Conservation (phyloP, 345 rosid species). For the Populus tremula region DNA sequence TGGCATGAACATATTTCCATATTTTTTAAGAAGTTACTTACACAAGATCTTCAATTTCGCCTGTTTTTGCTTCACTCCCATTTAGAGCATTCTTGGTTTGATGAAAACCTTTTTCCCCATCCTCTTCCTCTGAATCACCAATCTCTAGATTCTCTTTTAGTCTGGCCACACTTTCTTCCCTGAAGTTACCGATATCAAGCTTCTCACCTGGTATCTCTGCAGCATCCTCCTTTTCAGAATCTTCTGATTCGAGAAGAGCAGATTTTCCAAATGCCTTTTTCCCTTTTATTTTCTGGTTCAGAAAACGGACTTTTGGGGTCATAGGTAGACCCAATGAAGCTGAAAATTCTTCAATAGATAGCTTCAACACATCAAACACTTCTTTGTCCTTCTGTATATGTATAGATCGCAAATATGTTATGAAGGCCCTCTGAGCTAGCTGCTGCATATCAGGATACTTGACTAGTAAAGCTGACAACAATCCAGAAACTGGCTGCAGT, state of each 20-base stretch:
- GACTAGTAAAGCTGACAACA: conserved; percentile 65
- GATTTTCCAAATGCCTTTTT: conserved; percentile 34
- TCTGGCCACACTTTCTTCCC: conserved; percentile 5
- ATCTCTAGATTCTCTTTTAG: conserved; percentile 7
- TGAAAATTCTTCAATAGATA: conserved; percentile 71
- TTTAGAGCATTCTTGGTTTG: conserved; percentile 32
- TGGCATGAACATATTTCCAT: neutral
- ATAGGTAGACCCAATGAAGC: conserved; percentile 91
- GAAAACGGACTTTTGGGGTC: conserved; percentile 71
- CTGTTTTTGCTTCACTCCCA: conserved; percentile 37
- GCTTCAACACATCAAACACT: conserved; percentile 69
- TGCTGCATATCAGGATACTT: conserved; percentile 62
- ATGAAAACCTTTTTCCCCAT: conserved; percentile 30
- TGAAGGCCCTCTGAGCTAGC: conserved; percentile 79
- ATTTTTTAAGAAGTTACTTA: conserved; percentile 27
- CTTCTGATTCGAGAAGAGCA: conserved; percentile 34
- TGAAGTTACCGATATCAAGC: conserved; percentile 35
- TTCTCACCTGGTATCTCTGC: conserved; percentile 27
- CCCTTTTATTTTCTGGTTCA: conserved; percentile 46
- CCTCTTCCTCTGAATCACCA: conserved; percentile 32
- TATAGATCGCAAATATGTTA: conserved; percentile 79
- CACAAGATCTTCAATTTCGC: conserved; percentile 41
- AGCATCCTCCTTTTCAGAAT: conserved; percentile 23
- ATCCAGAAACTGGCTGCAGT: conserved; percentile 64
- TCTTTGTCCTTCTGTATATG: conserved; percentile 80